phyloP scores from a whole-genome alignment of 148 eudicot species.

The Fagopyrum homotropicum region DNA sequence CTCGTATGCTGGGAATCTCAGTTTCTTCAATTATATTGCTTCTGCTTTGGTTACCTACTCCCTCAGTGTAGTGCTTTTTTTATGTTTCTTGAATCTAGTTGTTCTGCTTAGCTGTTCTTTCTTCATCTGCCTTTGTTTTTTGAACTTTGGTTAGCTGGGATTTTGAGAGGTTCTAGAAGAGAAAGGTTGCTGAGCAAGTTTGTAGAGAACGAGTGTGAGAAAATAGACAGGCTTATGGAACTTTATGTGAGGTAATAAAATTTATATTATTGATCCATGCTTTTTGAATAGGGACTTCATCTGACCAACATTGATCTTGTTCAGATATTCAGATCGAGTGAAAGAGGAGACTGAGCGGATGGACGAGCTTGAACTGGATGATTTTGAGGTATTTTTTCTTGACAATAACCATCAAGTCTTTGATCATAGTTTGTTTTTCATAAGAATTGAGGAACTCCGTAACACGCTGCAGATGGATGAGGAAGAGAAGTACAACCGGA shows the following conservation, averaged over 20 bases:
- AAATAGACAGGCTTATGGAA: conserved; percentile 96
- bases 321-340: conserved; percentile 83
- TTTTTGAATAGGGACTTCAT: background rate
- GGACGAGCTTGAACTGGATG: conserved; percentile 77
- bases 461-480: conserved; percentile 73
- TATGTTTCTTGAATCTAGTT: background rate
- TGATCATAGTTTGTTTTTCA: background rate
- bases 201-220: conserved; percentile 91
- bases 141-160: conserved; percentile 49
- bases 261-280: background rate
- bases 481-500: conserved; percentile 77
- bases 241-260: conserved; percentile 73
- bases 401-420: background rate
- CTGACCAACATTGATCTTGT: conserved; percentile 14
- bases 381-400: conserved; percentile 59
- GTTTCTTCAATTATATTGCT: background rate
- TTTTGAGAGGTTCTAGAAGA: conserved; percentile 91
- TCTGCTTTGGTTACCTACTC: background rate
- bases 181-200: conserved; percentile 92
- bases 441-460: background rate
- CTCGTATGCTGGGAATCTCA: background rate
- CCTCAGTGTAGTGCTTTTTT: background rate
- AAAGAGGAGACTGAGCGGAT: conserved; percentile 74
- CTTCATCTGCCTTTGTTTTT: background rate
- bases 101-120: conserved; percentile 2